Base-by-base conservation (phyloP, 2,329 filamentous ascomycete species). In the Scedosporium dehoogii region DNA sequence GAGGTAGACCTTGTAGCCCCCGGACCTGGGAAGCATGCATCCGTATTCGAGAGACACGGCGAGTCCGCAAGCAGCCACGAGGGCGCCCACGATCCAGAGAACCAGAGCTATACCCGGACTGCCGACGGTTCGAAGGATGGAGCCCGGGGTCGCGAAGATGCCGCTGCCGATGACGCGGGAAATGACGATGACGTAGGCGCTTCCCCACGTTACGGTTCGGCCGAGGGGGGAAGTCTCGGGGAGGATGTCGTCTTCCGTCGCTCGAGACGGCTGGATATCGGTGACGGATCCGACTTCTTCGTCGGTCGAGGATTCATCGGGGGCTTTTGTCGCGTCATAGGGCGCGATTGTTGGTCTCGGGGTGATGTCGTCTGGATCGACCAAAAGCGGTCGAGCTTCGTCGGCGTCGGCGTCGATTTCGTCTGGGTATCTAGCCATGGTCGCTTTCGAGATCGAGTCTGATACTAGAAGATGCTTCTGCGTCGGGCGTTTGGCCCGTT, bases 131-230 rank as follows among this genome's bases (percentile, higher is more conserved):
- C 83, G 80, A 3, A 89, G 78, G 59, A 91, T 88, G 4, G 85
- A 80, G 0, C 85, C 87, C 0, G 86, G 88, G 0, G 86, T 89
- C 0, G 87, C 86, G 68, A 90, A 91, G 65, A 91, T 89, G 27
- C 87, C 87, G 67, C 81, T 86, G 12, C 87, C 87, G 33, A 90
- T 85, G 5, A 90, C 85, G 12, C 86, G 80, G 1, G 85, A 88
- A 27, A 89, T 85, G 6, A 87, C 84, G 21, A 89, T 77, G 62
- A 89, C 85, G 69, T 86, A 88, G 1, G 84, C 83, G 67, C 82
- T 85, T 27, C 78, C 76, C 84, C 85, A 88, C 63, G 75, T 81
- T 59, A 89, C 79, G 16, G 78, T 85, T 21, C 86, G 78, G 1
- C 85, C 85, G 23, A 80, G 73, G 0, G 78, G 77, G 0, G 83